Base-by-base conservation (phyloP, 257 asterid genomes). In the Gynochthodes officinalis region DNA sequence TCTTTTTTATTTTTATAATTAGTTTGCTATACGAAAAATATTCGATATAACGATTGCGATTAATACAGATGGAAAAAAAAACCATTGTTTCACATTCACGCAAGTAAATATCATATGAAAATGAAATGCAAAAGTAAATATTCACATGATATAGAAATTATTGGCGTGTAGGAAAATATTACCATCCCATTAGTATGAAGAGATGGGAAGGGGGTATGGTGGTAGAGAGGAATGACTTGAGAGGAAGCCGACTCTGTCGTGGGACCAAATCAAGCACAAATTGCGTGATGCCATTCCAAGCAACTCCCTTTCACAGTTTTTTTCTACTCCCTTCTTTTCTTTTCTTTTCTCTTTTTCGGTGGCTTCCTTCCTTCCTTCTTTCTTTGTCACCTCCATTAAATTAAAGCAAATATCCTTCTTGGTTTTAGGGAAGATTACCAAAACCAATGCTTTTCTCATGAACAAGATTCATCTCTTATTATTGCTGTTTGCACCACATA, bases 251-350 rank as follows among this genome's bases (percentile, higher is more conserved):
- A 71, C 75, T 69, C 37, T 75, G 2, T 32, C 28, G 79, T 71
- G 85, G 85, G 80, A 64, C 82, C 85, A 70, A 77, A 64, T 58
- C 48, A 54, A 64, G 33, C 73, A 65, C 70, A 77, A 70, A 58
- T 74, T 81, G 75, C 42, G 19, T 77, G 80, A 81, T 77, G 73
- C 82, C 73, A 77, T 74, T 65, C 13, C 74, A 44, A 69, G 68
- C 59, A 70, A 1, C 72, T 77, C 77, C 61, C 61, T 66, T 65
- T 74, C 85, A 77, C 77, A 70, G 23, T 60, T 78, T 69, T 72
- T 54, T 53, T 32, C 50, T 43, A 30, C 46, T 57, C 27, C 19
- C 35, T 49, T 71, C 43, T 78, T 62, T 62, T 57, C 43, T 78
- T 62, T 62, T 57, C 16, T 37, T 25, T 59, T 46, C 72, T 50